Evolutionary conservation across 2,329 filamentous ascomycete genomes (phyloP), one percentile per base, ranked within the genome.

Genomic region (Trichoderma sp.): DNA sequence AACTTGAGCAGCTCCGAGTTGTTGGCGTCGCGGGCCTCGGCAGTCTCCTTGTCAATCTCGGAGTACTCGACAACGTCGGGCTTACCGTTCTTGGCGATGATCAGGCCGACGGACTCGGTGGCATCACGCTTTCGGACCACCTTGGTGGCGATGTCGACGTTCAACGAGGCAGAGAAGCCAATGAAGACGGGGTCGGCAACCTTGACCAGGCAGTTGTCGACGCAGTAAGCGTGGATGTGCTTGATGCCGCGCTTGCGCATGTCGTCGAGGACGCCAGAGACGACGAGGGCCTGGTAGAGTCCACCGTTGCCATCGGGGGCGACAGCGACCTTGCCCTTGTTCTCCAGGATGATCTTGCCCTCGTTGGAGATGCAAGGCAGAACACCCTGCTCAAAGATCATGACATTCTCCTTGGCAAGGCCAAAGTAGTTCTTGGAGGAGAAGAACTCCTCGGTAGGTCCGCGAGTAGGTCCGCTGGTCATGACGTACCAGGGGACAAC

Each of bases 21-120:
- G 82, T 93, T 93, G 69, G 91, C 83, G 80, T 99, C 96, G 80
- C 91, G 89, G 75, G 95, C 95, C 83, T 97, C 93, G 71, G 95
- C 93, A n/a, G 93, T 96, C 74, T 90, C 91, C 75, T 89, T 84
- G 85, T 97, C 93, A 77, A 99, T 98, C 85, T 99, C 96, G 6
- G 94, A 97, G 87, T 99, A 99, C 85, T 99, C 96, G 68, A 99
- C 95, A 4, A 99, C 96, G 79, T 97, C 96, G 50, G 96, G 96
- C 84, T 93, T 94, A 82, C 95, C 95, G 81, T 98, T 97, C 88
- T 97, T 97, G 79, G 92, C 91, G 71, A 99, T 84, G 78, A 99
- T 98, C 73, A 99, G 87, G 59, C 96, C 96, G 47, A 99, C 96
- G 1, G 94, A 94, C 85, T 99, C 96, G 79, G 94, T 97, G 68